These are phyloP conservation scores for Mollisiaceae sp. DNA, from an alignment of 2,329 filamentous ascomycete genomes.

Conservation along the genomic window DNA sequence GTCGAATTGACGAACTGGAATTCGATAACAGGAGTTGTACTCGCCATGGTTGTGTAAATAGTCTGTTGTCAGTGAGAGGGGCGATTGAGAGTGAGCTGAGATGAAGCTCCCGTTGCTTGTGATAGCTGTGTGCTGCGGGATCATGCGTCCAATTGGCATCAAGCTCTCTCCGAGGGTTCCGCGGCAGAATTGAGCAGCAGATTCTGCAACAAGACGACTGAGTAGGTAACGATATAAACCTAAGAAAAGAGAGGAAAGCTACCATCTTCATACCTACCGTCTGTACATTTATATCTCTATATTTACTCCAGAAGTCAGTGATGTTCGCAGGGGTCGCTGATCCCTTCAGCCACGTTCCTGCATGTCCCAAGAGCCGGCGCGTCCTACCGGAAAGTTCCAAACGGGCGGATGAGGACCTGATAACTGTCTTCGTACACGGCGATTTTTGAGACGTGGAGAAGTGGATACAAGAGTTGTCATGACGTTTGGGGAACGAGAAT, in stretches of 20 bases:
- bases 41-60: neutral
- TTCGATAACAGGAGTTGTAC: conserved; percentile 14
- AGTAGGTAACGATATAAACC: neutral
- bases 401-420: neutral
- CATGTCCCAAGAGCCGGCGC: neutral
- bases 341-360: neutral
- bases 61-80: neutral
- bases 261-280: neutral
- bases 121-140: neutral
- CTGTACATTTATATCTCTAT: neutral
- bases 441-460: neutral
- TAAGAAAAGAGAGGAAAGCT: neutral
- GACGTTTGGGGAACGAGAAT: neutral
- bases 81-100: neutral
- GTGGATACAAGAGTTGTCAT: neutral
- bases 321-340: conserved; percentile 1
- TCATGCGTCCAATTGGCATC: conserved; percentile 5
- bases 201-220: neutral
- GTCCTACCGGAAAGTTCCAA: neutral
- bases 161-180: neutral
- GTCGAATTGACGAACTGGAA: conserved; percentile 40
- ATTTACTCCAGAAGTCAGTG: neutral
- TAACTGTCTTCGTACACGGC: neutral
- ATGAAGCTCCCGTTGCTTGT: conserved; percentile 2
- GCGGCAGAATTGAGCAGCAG: neutral